Conservation (phyloP, 495 filamentous ascomycete genomes). For the Xylaria telfairii region DNA sequence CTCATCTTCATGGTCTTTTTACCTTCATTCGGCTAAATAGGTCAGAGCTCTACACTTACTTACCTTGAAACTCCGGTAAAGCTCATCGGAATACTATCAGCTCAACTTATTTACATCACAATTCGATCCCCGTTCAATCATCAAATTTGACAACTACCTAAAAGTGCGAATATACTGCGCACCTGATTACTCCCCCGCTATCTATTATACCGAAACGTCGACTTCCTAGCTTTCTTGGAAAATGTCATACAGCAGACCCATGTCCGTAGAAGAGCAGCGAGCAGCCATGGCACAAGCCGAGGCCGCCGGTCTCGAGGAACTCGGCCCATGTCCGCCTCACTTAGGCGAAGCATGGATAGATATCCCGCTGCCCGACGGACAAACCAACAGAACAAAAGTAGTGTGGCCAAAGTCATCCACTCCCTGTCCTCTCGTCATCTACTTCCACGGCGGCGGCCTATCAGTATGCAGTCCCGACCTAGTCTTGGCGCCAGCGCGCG, state of each 20-base stretch:
- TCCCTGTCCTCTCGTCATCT: slow-evolving; percentile 11
- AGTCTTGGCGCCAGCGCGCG: slow-evolving; percentile 19
- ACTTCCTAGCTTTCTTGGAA: background rate
- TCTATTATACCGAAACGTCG: background rate
- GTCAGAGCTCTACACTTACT: no score
- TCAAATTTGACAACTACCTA: background rate
- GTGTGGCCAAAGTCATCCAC: slow-evolving; percentile 14
- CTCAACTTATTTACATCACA: background rate
- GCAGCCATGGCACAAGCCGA: background rate
- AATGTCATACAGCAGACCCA: background rate
- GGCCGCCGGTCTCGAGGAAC: background rate
- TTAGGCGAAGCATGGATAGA: slow-evolving; percentile 16
- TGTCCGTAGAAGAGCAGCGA: background rate
- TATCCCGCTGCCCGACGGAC: slow-evolving; percentile 14
- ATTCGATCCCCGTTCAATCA: background rate
- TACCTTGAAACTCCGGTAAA: background rate
- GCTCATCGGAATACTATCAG: background rate
- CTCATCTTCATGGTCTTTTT: background rate
- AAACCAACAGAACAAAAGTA: slow-evolving; percentile 15
- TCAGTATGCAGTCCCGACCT: slow-evolving; percentile 2
- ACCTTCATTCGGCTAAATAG: background rate
- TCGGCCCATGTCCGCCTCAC: slow-evolving; percentile 13
- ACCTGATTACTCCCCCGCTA: background rate
- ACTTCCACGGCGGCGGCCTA: slow-evolving; percentile 18
- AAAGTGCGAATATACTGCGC: background rate